These are phyloP conservation scores for Phytophthora hybrid DNA, from an alignment of 352 stramenopile genomes.

Conservation along the genomic window DNA sequence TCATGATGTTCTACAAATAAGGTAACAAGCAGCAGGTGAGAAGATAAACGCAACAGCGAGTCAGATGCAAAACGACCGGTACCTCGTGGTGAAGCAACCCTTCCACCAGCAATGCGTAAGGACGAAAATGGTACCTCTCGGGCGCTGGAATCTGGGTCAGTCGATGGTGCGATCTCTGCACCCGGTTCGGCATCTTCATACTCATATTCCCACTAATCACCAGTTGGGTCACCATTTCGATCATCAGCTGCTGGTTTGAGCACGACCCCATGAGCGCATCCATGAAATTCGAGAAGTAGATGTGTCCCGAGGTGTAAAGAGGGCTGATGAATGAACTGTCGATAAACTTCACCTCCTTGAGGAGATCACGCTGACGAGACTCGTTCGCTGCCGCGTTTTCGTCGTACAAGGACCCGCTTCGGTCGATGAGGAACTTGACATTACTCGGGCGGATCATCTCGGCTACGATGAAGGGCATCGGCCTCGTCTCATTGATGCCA, in stretches of 20 bases:
- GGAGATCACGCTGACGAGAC: slow-evolving; percentile 47
- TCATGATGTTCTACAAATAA: slow-evolving; percentile 55
- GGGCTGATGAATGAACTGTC: slow-evolving; percentile 66
- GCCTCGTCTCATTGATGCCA: slow-evolving; percentile 21
- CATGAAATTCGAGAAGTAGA: slow-evolving; percentile 81
- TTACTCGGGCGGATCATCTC: slow-evolving; percentile 83
- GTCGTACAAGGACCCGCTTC: slow-evolving; percentile 56
- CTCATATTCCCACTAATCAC: slow-evolving; percentile 66
- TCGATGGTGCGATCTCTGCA: slow-evolving; percentile 49
- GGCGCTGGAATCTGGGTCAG: slow-evolving; percentile 68
- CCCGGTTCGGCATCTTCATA: slow-evolving; percentile 57
- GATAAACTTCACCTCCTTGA: slow-evolving; percentile 65
- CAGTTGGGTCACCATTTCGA: slow-evolving; percentile 76
- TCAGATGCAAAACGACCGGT: slow-evolving; percentile 1
- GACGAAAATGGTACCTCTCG: slow-evolving; percentile 61
- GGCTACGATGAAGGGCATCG: slow-evolving; percentile 64
- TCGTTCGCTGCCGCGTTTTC: slow-evolving; percentile 45
- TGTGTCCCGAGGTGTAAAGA: slow-evolving; percentile 67
- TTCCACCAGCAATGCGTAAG: slow-evolving; percentile 69
- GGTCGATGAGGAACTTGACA: slow-evolving; percentile 74
- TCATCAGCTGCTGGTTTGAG: slow-evolving; percentile 65
- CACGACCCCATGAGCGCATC: slow-evolving; percentile 72
- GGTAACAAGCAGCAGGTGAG: slow-evolving; percentile 11
- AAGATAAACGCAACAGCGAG: not conserved
- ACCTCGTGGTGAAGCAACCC: slow-evolving; percentile 67